A percentile compares a stretch with the other conserved stretches of the same genome.
These are phyloP conservation scores for Paecilomyces sp. DNA, from an alignment of 2,329 filamentous ascomycete genomes.

Conservation along the genomic window DNA sequence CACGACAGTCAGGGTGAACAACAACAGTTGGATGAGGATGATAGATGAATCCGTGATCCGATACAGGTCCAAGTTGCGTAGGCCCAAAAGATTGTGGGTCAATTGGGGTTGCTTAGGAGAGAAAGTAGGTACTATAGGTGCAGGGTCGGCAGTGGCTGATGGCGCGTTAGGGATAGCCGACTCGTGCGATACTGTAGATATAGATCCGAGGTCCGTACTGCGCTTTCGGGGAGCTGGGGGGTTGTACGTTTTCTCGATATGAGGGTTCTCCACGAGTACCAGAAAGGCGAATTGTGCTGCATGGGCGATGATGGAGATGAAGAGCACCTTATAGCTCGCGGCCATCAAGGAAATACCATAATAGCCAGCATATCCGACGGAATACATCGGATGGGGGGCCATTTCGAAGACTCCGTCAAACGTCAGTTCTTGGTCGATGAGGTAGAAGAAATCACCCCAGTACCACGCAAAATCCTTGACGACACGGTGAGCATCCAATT, in stretches of 20 bases:
- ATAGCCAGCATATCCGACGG: conserved; percentile 93
- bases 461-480: conserved; percentile 99
- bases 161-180: conserved; percentile 24
- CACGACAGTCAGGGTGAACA: conserved; percentile 63
- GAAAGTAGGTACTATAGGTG: conserved; percentile 35
- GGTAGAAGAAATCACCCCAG: conserved; percentile 98
- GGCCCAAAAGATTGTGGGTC: conserved; percentile 76
- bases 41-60: conserved; percentile 78
- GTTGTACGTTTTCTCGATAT: conserved; percentile 98
- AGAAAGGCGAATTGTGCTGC: conserved; percentile 92
- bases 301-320: conserved; percentile 94
- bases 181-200: conserved; percentile 20
- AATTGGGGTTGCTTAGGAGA: conserved; percentile 52
- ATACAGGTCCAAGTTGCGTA: conserved; percentile 80
- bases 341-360: conserved; percentile 98
- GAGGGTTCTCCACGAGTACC: conserved; percentile 85
- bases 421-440: conserved; percentile 94
- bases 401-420: conserved; percentile 99
- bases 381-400: conserved; percentile 98
- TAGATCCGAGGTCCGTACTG: conserved; percentile 22
- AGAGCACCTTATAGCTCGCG: conserved; percentile 92
- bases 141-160: conserved; percentile 25
- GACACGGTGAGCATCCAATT: conserved; percentile 92
- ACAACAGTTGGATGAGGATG: conserved; percentile 67
- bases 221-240: conserved; percentile 66